Evolutionary conservation across 768 basidiomycete species (phyloP).

Genomic region (Lactarius tabidus): DNA sequence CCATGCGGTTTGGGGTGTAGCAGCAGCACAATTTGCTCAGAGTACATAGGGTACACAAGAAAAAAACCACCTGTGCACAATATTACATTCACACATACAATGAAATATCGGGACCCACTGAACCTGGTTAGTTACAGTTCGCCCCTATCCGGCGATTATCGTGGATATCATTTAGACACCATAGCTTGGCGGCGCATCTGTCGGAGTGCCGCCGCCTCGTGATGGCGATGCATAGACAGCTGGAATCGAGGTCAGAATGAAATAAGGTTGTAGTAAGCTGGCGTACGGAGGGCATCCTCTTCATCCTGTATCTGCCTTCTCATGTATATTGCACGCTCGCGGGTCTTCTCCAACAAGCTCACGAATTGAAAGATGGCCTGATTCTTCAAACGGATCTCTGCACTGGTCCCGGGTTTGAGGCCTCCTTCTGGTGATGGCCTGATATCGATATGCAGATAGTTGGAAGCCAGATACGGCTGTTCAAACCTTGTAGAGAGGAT

Average conservation of each 20-base stretch:
- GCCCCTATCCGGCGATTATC: not conserved
- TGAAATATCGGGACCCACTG: conserved; percentile 10
- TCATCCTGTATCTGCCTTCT: conserved; percentile 54
- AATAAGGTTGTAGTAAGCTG: not conserved
- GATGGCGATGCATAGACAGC: conserved; percentile 27
- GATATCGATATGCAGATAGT: conserved; percentile 63
- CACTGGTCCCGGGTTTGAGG: conserved; percentile 56
- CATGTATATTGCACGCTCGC: conserved; percentile 75
- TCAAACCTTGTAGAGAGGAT: conserved; percentile 69
- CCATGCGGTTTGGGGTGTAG: not conserved
- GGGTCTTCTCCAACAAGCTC: conserved; percentile 67
- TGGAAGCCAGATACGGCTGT: conserved; percentile 68
- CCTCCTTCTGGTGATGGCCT: conserved; percentile 66
- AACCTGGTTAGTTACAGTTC: not conserved
- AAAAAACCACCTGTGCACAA: conserved; percentile 9
- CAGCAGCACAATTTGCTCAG: not conserved
- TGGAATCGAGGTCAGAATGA: conserved; percentile 6
- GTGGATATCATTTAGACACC: conserved; percentile 24
- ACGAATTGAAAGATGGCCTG: conserved; percentile 72
- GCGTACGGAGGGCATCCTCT: conserved; percentile 61
- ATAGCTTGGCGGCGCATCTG: conserved; percentile 31
- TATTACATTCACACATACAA: not conserved
- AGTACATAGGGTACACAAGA: not conserved
- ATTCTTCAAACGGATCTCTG: conserved; percentile 65
- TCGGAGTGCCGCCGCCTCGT: conserved; percentile 24